Conservation (phyloP, 2,329 filamentous ascomycete species). For the Aspergillus brunneoviolaceus region DNA sequence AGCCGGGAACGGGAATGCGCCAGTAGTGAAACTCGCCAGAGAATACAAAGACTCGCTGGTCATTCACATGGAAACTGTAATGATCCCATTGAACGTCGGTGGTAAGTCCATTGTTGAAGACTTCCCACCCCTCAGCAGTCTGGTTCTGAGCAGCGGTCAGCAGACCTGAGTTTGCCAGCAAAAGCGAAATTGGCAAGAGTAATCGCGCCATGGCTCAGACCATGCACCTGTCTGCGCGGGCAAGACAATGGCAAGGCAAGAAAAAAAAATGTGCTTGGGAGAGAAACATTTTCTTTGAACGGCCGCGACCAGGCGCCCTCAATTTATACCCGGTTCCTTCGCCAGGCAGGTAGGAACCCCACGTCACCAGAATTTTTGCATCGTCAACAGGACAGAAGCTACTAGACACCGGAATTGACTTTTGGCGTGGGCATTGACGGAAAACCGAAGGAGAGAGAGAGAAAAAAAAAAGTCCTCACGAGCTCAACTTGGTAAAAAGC, state of each 20-base stretch:
- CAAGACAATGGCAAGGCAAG: not conserved
- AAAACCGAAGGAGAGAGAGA: not conserved
- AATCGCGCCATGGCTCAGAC: slow-evolving; percentile 13
- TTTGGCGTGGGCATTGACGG: not conserved
- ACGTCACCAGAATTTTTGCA: not conserved
- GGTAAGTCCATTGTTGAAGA: slow-evolving; percentile 51
- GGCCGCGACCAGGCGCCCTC: not conserved
- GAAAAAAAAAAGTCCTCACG: not conserved
- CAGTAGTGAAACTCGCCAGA: slow-evolving; percentile 57
- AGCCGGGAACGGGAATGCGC: slow-evolving; percentile 51
- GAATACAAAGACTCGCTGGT: slow-evolving; percentile 53
- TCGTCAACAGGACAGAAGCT: not conserved
- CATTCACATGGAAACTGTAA: slow-evolving; percentile 54
- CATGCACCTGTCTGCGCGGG: not conserved
- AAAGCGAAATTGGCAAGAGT: slow-evolving; percentile 7
- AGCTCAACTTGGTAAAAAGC: not conserved
- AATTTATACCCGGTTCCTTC: not conserved
- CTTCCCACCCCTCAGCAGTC: slow-evolving; percentile 41
- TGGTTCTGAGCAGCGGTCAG: slow-evolving; percentile 17
- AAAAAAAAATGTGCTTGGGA: not conserved
- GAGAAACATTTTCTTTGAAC: not conserved
- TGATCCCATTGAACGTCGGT: slow-evolving; percentile 53
- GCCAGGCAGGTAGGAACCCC: not conserved
- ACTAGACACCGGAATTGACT: not conserved
- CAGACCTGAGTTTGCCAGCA: slow-evolving; percentile 14